Evolutionary conservation across 2,329 filamentous ascomycete genomes (phyloP), one percentile per base, ranked within the genome.

Genomic region (Sarocladium brachiariae): DNA sequence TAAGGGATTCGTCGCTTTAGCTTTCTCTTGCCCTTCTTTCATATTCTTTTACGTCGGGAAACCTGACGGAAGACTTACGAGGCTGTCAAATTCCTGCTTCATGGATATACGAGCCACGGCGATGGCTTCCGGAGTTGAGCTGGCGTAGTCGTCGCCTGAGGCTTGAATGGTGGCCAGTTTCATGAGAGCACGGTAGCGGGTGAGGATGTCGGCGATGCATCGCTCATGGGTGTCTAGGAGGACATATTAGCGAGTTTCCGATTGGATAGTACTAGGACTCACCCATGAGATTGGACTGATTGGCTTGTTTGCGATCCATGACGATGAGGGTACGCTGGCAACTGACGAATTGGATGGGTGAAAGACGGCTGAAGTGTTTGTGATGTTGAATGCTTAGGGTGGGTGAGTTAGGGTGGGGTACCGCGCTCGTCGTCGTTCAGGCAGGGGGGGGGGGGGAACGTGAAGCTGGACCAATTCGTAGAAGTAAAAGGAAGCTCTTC

Each of bases 1-100:
- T 72, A 10, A 2, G 4, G n/a, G 18, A 21, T 47, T 34, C 5
- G 37, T 21, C 16, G 19, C 10, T 3, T 5, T 10, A 25, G n/a
- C n/a, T n/a, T n/a, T n/a, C n/a, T n/a, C n/a, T n/a, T n/a, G n/a
- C n/a, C n/a, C n/a, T n/a, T n/a, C n/a, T n/a, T n/a, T n/a, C n/a
- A n/a, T n/a, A n/a, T n/a, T n/a, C n/a, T n/a, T n/a, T n/a, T n/a
- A n/a, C n/a, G n/a, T n/a, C n/a, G n/a, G n/a, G n/a, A n/a, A n/a
- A n/a, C n/a, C n/a, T n/a, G n/a, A n/a, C n/a, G n/a, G n/a, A n/a
- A n/a, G n/a, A n/a, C 61, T 24, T 52, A 72, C 70, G 14, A 73
- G 57, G 2, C 68, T 68, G 51, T 73, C 70, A 47, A 73, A 73
- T 49, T 73, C 70, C 57, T 70, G 68, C 59, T 70, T 69, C 63